Evolutionary conservation across 495 filamentous ascomycete species (phyloP).

Genomic region (Neurospora tetraspora): DNA sequence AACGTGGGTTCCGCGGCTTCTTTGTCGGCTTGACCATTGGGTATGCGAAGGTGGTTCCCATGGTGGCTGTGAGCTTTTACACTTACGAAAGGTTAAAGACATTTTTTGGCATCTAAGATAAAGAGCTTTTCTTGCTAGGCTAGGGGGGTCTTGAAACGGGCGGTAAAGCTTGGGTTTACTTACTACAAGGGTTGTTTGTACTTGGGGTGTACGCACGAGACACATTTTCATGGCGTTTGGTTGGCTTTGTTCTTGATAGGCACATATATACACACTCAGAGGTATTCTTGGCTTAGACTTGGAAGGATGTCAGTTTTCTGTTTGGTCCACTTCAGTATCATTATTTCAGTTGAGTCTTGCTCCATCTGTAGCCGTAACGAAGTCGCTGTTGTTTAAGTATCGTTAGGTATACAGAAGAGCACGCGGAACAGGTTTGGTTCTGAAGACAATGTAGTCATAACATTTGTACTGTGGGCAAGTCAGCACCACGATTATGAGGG

Average conservation of each 20-base stretch:
- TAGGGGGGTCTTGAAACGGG: not conserved
- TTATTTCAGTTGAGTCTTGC: not conserved
- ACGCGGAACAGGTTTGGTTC: not conserved
- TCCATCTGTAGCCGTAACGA: not conserved
- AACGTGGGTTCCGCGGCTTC: slow-evolving; percentile 72
- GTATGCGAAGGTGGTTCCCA: slow-evolving; percentile 87
- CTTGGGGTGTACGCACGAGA: not conserved
- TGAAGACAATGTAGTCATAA: not conserved
- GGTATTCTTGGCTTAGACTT: not conserved
- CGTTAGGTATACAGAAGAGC: not conserved
- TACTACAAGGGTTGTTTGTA: not conserved
- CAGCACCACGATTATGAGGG: not conserved
- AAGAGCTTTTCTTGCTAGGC: slow-evolving; percentile 17
- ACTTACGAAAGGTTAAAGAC: slow-evolving; percentile 75
- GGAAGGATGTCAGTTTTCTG: not conserved
- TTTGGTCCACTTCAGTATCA: not conserved
- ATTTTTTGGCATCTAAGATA: slow-evolving; percentile 52
- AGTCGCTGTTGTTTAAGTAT: not conserved
- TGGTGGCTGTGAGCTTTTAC: slow-evolving; percentile 71
- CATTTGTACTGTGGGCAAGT: not conserved
- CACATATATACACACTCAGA: not conserved
- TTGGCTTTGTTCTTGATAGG: not conserved
- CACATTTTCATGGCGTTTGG: not conserved
- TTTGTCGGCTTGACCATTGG: slow-evolving; percentile 91
- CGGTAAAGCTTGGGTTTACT: not conserved